These are phyloP conservation scores for Ceratobasidium sp. DNA, from an alignment of 1,284 basidiomycete species.

Conservation along the genomic window DNA sequence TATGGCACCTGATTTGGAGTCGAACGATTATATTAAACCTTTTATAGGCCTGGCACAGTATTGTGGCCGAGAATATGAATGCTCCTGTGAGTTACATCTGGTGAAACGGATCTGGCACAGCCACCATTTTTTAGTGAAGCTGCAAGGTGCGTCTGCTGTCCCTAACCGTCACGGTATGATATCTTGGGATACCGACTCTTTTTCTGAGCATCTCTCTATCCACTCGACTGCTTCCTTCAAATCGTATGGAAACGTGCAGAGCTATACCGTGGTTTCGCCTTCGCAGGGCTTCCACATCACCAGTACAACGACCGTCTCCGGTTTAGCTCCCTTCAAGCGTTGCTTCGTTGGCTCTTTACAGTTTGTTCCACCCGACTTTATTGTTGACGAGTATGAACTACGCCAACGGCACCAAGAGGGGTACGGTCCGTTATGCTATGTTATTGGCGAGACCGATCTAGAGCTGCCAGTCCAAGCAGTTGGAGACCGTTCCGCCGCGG, in stretches of 20 bases:
- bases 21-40: no score
- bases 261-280: conserved; percentile 15
- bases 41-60: no score
- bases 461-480: conserved; percentile 41
- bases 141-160: neutral
- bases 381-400: conserved; percentile 41
- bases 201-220: neutral
- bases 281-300: conserved; percentile 34
- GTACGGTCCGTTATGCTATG: conserved; percentile 25
- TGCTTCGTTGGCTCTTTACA: conserved; percentile 33
- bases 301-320: conserved; percentile 11
- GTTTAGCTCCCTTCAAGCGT: neutral
- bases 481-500: conserved; percentile 26
- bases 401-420: conserved; percentile 32
- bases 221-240: neutral
- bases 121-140: neutral
- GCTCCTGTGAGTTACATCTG: neutral
- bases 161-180: neutral
- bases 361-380: conserved; percentile 38
- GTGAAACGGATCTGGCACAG: neutral
- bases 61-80: no score
- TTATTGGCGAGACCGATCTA: conserved; percentile 40
- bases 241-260: neutral
- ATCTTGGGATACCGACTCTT: conserved; percentile 2
- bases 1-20: neutral